Percentiles rank a stretch among this genome's conserved stretches.
phyloP scores from a whole-genome alignment of 2,329 filamentous ascomycete genomes.

The Lasiodiplodia theobromae region DNA sequence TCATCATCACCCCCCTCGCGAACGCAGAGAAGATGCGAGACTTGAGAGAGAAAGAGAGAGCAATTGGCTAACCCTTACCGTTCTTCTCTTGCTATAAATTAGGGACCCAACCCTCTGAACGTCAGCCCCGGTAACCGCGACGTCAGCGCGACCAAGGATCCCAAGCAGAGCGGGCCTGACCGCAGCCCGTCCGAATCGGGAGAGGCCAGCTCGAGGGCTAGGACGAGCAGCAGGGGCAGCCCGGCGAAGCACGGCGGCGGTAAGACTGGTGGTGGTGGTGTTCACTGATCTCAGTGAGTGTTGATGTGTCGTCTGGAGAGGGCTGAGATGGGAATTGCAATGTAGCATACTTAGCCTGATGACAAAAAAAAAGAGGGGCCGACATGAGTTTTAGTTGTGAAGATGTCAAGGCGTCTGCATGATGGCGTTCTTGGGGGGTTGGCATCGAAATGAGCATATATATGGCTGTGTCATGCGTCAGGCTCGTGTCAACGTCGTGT shows the following conservation, averaged over 20 bases:
- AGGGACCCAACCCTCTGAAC: constrained; percentile 60
- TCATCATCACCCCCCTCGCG: neutral
- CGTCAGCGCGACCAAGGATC: constrained; percentile 58
- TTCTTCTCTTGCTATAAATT: neutral
- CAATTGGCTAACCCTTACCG: neutral
- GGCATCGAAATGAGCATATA: neutral
- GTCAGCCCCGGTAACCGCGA: constrained; percentile 68
- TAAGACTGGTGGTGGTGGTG: constrained; percentile 4
- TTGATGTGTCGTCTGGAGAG: neutral
- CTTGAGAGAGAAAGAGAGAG: neutral
- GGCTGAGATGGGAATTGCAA: neutral
- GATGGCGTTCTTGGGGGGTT: neutral
- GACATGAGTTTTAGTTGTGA: neutral
- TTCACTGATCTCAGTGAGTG: neutral
- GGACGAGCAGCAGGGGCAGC: constrained; percentile 46
- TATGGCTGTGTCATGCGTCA: neutral
- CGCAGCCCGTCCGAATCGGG: constrained; percentile 47
- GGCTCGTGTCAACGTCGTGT: neutral
- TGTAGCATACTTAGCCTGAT: neutral
- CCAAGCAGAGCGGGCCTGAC: constrained; percentile 52
- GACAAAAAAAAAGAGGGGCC: neutral
- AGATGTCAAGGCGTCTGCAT: neutral
- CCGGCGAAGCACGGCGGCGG: constrained; percentile 24
- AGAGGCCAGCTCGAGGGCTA: constrained; percentile 43
- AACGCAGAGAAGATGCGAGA: neutral